Conservation (phyloP, 768 basidiomycete species). For the Tubosaeta sp. region DNA sequence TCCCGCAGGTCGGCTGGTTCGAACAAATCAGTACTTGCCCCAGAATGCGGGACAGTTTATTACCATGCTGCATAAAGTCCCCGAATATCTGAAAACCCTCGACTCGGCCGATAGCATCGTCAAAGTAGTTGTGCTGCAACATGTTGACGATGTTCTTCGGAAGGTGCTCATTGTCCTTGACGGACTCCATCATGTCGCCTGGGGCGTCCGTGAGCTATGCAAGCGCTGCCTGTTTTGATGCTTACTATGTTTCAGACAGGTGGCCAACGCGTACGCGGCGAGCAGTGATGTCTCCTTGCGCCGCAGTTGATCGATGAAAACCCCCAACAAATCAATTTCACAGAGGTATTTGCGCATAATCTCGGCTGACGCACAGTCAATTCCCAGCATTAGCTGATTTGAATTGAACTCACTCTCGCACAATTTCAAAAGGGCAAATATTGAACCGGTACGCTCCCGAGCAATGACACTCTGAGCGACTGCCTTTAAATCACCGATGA, state of each 20-base stretch:
- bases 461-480: neutral
- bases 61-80: slow-evolving; percentile 20
- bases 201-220: neutral
- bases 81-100: slow-evolving; percentile 25
- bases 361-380: slow-evolving; percentile 6
- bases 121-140: slow-evolving; percentile 22
- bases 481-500: slow-evolving; percentile 11
- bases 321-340: slow-evolving; percentile 1
- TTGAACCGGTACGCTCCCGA: slow-evolving; percentile 20
- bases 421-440: slow-evolving; percentile 20
- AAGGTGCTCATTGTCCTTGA: slow-evolving; percentile 7
- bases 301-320: slow-evolving; percentile 15
- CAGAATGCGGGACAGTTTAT: neutral
- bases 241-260: slow-evolving; percentile 17
- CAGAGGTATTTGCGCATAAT: slow-evolving; percentile 7
- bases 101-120: slow-evolving; percentile 21
- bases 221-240: neutral
- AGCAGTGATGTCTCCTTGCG: slow-evolving; percentile 14
- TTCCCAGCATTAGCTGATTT: neutral
- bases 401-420: slow-evolving; percentile 12
- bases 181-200: slow-evolving; percentile 14
- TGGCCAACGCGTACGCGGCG: slow-evolving; percentile 17
- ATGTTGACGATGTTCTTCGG: slow-evolving; percentile 19
- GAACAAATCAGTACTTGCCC: neutral
- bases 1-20: slow-evolving; percentile 12